Evolutionary conservation across 768 basidiomycete species (phyloP), one percentile per base, ranked within the genome.

Genomic region (Leccinum olivaceopallidum): DNA sequence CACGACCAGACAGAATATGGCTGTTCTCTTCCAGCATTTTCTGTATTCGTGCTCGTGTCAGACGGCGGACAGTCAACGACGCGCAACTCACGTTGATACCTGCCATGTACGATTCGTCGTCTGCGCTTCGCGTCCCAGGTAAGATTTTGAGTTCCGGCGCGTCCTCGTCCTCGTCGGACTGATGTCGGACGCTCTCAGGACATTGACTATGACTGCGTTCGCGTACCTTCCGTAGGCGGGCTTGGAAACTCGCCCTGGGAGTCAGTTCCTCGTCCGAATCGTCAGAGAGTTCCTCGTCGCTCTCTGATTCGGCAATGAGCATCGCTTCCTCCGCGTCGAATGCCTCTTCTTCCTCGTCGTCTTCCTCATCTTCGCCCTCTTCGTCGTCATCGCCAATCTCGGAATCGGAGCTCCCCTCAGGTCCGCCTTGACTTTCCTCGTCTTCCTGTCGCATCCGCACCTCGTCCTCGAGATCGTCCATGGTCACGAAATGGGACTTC

Each of bases 381-480:
- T 59, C 67, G 4, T 71, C 77, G 5, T 74, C 76, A 10, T 73
- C 77, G 20, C 53, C 52, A 1, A 71, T 69, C 26, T 74, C 75
- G 0, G 74, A 72, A 58, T 52, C 64, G 13, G 62, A 69, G 32
- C 67, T 73, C 22, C 62, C 67, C 2, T 59, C 64, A 2, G 67
- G 67, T 16, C 67, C 73, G 8, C 68, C 67, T 0, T 58, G 59
- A n/a, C 60, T 75, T 1, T 78, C 76, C 28, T 79, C 81, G 59
- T 86, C 85, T 64, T 87, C 85, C 44, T 42, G 59, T 55, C 63
- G 69, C 69, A 87, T 81, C 63, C 70, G 73, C 58, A 77, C 78
- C 56, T 75, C 79, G 70, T 88, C 87, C 51, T 76, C 80, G 22
- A 90, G 66, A 72, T 92, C 90, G 66, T 86, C 88, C 74, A 86